Conservation (phyloP, 257 asterid genomes). For the Leptodermis oblonga region DNA sequence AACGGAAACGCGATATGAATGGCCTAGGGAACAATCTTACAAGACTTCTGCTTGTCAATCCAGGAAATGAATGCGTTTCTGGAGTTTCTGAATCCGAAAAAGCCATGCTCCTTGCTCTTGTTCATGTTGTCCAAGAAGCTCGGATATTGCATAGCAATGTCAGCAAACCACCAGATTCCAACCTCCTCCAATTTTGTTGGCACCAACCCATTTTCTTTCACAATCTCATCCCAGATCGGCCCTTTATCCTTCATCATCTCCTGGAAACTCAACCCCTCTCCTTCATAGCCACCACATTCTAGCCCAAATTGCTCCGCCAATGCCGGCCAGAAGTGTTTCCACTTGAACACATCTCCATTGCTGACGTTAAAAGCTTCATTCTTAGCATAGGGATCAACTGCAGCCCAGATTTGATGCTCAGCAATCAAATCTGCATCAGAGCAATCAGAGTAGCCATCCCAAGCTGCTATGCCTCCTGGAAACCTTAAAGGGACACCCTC, state of each 20-base stretch:
- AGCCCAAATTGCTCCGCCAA: constrained; percentile 81
- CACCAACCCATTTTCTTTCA: constrained; percentile 55
- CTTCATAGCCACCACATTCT: constrained; percentile 55
- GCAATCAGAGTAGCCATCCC: constrained; percentile 79
- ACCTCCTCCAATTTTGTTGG: constrained; percentile 61
- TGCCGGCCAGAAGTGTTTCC: constrained; percentile 94
- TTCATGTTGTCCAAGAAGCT: constrained; percentile 64
- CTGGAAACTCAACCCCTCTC: constrained; percentile 36
- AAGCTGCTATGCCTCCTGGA: constrained; percentile 64
- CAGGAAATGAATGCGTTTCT: constrained; percentile 68
- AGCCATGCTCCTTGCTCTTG: constrained; percentile 96
- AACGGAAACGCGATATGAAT: too few relatives aligned
- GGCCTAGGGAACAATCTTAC: constrained; percentile 73
- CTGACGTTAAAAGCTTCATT: constrained; percentile 86
- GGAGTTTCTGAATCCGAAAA: constrained; percentile 83
- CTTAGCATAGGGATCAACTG: constrained; percentile 88
- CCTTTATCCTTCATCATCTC: constrained; percentile 80
- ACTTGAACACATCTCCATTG: constrained; percentile 84
- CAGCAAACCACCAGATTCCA: constrained; percentile 81
- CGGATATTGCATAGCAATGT: constrained; percentile 25
- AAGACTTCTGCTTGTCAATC: constrained; percentile 79
- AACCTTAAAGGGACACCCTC: constrained; percentile 63
- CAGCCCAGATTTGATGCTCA: constrained; percentile 92
- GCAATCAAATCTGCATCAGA: constrained; percentile 89
- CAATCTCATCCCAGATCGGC: constrained; percentile 78